Percentiles rank a stretch among this genome's conserved stretches.
Evolutionary conservation across 768 basidiomycete genomes (phyloP).

Genomic region (Auricularia cornea): DNA sequence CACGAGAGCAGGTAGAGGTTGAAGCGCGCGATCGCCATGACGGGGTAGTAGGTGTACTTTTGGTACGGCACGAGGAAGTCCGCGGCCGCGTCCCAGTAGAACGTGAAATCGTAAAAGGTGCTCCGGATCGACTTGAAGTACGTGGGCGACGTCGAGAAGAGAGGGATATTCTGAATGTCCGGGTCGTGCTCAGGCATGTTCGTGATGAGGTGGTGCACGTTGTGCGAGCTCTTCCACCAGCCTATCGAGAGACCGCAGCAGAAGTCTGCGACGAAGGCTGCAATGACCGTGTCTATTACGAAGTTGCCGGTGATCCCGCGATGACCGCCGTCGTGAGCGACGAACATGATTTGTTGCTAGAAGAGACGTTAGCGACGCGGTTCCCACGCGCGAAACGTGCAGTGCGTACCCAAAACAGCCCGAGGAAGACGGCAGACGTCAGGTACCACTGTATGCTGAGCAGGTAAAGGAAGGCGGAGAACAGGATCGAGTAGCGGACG

Average conservation of each 20-base stretch:
- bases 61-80: conserved; percentile 65
- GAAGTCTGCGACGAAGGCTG: conserved; percentile 73
- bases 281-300: conserved; percentile 68
- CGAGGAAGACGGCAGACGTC: conserved; percentile 71
- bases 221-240: conserved; percentile 75
- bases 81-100: conserved; percentile 68
- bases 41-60: conserved; percentile 86
- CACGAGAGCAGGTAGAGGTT: conserved; percentile 93
- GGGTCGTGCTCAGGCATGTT: conserved; percentile 83
- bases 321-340: conserved; percentile 91
- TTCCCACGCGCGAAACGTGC: not conserved
- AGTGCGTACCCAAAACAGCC: conserved; percentile 56
- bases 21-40: conserved; percentile 86
- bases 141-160: conserved; percentile 84
- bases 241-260: conserved; percentile 90
- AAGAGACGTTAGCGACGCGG: not conserved
- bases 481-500: conserved; percentile 64
- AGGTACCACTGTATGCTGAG: conserved; percentile 46
- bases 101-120: conserved; percentile 86
- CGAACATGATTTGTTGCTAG: conserved; percentile 81
- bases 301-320: conserved; percentile 87
- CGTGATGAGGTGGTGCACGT: conserved; percentile 91
- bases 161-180: conserved; percentile 60
- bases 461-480: conserved; percentile 55
- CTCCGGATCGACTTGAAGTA: conserved; percentile 87